Base-by-base conservation (phyloP, 2,329 filamentous ascomycete species). In the Aureobasidium zeae region DNA sequence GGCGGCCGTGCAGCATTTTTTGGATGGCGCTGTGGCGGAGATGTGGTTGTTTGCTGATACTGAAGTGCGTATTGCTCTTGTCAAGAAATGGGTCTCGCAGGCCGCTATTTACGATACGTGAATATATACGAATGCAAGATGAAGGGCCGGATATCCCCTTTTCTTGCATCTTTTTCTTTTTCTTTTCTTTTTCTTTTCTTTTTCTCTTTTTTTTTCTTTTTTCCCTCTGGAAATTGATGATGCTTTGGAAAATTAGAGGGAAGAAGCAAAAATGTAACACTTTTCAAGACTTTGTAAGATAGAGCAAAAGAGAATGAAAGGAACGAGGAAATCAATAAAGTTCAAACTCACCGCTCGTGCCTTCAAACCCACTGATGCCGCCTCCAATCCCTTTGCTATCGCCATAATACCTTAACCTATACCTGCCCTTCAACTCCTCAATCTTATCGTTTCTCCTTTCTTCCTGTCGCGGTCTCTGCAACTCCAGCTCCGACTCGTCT, bases 381-480 rank as follows among this genome's bases (percentile, higher is more conserved):
- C 81, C 79, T 1, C 70, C 75, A 9, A 79, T 53, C 5, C 69
- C 69, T 73, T 88, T 95, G 2, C 77, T 70, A 63, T 95, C 87
- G 0, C 89, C 89, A 63, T 80, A 89, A 58, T 95, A 96, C 64
- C 71, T 76, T 33, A 94, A 63, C 17, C 87, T 70, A 63, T 94
- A 96, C 35, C 73, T 76, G 0, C 88, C 88, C 1, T 44, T 44
- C 42, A 61, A 45, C 4, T 47, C 29, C 13, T 45, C 35, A n/a
- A n/a, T n/a, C n/a, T n/a, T n/a, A n/a, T n/a, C n/a, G n/a, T 3
- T 15, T 17, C 1, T 35, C 19, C 2, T 32, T 34, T 4, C 28
- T 30, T 20, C 17, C 35, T 13, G n/a, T n/a, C n/a, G n/a, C n/a
- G n/a, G n/a, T n/a, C 36, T 36, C 30, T 37, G 4, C 48, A 50